Percentiles rank a stretch among this genome's conserved stretches.
These are phyloP conservation scores for Entamoeba nuttalli DNA, from an alignment of 208 protist genomes.

Conservation along the genomic window DNA sequence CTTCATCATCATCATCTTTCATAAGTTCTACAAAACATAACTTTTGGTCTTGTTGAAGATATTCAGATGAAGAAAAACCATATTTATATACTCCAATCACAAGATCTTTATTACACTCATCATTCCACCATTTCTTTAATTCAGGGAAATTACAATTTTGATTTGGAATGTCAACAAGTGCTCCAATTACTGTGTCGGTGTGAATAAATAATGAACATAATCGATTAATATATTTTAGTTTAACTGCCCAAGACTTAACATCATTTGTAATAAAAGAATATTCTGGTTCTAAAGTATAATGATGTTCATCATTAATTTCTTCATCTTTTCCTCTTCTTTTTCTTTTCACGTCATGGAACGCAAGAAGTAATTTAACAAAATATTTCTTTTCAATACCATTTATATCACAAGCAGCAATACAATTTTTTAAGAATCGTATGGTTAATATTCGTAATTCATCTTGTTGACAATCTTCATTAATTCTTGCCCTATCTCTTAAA, in stretches of 20 bases:
- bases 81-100: background rate
- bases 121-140: background rate
- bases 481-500: background rate
- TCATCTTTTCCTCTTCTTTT: background rate
- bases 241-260: background rate
- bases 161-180: background rate
- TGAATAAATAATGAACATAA: background rate
- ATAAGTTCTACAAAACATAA: background rate
- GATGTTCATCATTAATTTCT: background rate
- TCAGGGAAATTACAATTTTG: background rate
- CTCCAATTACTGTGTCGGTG: background rate
- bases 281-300: background rate
- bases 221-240: background rate
- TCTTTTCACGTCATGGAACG: background rate
- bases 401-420: background rate
- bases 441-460: background rate
- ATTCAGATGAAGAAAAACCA: background rate
- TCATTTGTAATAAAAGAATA: background rate
- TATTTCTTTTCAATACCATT: background rate
- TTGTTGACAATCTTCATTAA: background rate
- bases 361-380: background rate
- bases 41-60: background rate
- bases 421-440: background rate
- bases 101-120: background rate
- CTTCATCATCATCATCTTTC: background rate